Conservation (phyloP, 2,329 filamentous ascomycete genomes). For the Fusarium sp. region DNA sequence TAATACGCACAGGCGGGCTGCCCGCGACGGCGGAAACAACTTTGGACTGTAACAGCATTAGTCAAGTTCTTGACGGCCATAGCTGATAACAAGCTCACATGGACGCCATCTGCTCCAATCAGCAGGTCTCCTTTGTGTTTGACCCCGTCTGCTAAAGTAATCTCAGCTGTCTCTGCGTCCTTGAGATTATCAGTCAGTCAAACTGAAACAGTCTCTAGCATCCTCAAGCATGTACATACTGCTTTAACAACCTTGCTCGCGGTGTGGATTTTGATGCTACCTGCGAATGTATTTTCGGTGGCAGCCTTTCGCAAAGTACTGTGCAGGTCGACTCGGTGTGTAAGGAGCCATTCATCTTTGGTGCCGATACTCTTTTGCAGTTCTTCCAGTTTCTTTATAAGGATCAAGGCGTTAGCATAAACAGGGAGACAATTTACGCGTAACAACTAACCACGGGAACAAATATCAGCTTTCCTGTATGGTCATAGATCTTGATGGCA, state of each 20-base stretch:
- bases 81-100: neutral
- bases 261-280: neutral
- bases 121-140: neutral
- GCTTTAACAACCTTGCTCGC: neutral
- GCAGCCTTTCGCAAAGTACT: too few species aligned
- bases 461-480: neutral
- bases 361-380: neutral
- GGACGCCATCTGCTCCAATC: conserved; percentile 6
- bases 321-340: too few species aligned
- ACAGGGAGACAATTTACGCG: accelerated
- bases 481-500: conserved; percentile 7
- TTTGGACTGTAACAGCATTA: neutral
- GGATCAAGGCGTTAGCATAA: neutral
- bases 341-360: too few species aligned
- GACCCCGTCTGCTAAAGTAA: neutral
- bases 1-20: neutral
- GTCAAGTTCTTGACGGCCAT: accelerated
- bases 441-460: neutral
- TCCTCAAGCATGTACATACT: neutral
- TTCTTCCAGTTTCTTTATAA: neutral
- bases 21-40: neutral
- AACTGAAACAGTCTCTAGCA: accelerated
- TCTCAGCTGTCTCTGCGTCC: conserved; percentile 1
- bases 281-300: too few species aligned
- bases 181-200: neutral